Evolutionary conservation across 805 yeast genomes (phyloP).

Genomic region (Schwanniomyces vanrijiae): DNA sequence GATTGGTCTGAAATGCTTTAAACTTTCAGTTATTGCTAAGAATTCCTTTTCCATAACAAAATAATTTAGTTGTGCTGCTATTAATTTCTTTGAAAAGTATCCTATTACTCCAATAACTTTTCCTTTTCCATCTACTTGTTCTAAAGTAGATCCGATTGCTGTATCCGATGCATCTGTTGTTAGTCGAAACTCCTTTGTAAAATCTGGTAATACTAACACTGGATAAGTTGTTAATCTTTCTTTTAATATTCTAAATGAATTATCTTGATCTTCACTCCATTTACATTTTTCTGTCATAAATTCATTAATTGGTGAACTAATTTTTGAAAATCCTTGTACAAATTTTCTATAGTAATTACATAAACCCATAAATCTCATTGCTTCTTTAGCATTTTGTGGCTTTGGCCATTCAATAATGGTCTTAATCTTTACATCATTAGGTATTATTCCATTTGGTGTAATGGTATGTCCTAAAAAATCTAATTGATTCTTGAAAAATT

Average conservation of each 20-base stretch:
- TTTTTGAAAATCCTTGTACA: background rate
- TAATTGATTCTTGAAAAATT: no score
- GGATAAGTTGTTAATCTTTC: background rate
- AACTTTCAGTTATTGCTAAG: background rate
- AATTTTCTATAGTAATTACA: background rate
- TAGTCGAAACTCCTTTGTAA: background rate
- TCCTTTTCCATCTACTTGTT: background rate
- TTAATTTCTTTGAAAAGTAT: background rate
- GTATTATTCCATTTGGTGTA: no score
- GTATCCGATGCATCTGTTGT: background rate
- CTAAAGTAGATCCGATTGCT: background rate
- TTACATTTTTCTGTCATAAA: background rate
- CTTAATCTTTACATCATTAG: background rate
- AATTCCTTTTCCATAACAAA: background rate
- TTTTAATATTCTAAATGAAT: background rate
- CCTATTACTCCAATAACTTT: background rate
- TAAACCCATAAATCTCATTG: background rate
- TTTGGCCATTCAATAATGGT: background rate
- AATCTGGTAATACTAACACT: background rate
- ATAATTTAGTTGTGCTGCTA: background rate
- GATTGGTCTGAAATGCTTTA: background rate
- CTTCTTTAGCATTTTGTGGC: background rate
- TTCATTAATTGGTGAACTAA: background rate
- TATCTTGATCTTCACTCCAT: background rate
- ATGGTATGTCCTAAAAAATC: no score